These are phyloP conservation scores for Phytophthora agathidicida DNA, from an alignment of 352 stramenopile species.

Conservation along the genomic window DNA sequence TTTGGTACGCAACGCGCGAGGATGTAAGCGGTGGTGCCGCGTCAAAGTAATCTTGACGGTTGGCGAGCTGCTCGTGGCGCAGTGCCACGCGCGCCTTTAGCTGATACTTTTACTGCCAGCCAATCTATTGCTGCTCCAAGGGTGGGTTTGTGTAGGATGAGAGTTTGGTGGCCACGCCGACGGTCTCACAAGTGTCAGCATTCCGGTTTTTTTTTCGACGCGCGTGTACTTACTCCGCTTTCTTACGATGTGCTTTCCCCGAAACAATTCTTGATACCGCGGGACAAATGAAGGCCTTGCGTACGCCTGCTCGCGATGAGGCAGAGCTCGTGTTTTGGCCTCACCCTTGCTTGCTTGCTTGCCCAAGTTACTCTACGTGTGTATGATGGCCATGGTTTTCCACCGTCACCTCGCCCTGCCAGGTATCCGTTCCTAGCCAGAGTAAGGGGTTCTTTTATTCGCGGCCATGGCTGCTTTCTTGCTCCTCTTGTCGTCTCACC, in stretches of 20 bases:
- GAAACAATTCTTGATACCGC: constrained; percentile 7
- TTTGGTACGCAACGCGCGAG: neutral
- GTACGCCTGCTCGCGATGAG: neutral
- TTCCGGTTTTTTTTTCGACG: constrained; percentile 21
- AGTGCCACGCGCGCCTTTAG: constrained; percentile 1
- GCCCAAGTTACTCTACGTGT: neutral
- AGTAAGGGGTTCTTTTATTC: constrained; percentile 26
- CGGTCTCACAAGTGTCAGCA: neutral
- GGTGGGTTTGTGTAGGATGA: neutral
- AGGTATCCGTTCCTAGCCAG: constrained; percentile 28
- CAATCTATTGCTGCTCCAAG: neutral
- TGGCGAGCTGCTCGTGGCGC: neutral
- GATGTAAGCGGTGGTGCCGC: constrained; percentile 8
- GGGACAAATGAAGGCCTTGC: constrained; percentile 2
- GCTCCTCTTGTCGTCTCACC: constrained; percentile 25
- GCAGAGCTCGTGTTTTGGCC: too few relatives aligned
- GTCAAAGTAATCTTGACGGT: neutral
- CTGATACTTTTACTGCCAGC: constrained; percentile 3
- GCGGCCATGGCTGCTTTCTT: constrained; percentile 4
- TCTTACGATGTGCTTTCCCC: constrained; percentile 13
- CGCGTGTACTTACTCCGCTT: constrained; percentile 3
- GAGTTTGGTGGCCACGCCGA: too few relatives aligned
- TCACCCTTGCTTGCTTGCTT: constrained; percentile 10
- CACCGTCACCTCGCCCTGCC: neutral
- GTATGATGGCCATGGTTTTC: constrained; percentile 10